These are phyloP conservation scores for Xylona heveae DNA, from an alignment of 495 filamentous ascomycete species.

Conservation along the genomic window DNA sequence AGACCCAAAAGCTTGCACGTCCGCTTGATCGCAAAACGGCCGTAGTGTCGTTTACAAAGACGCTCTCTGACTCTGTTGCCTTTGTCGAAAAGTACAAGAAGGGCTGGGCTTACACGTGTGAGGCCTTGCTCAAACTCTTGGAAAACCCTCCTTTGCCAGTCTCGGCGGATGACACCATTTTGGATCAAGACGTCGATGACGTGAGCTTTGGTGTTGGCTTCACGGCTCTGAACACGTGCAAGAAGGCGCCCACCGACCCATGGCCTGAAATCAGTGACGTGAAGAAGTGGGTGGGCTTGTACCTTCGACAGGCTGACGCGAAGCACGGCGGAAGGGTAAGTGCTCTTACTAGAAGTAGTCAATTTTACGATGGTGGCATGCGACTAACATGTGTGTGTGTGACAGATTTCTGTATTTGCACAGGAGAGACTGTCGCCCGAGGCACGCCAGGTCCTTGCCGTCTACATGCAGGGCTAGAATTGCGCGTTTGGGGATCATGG, in stretches of 20 bases:
- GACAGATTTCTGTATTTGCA: slow-evolving; percentile 28
- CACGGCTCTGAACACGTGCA: slow-evolving; percentile 76
- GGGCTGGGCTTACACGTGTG: slow-evolving; percentile 74
- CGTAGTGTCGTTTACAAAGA: slow-evolving; percentile 80
- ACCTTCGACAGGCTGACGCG: slow-evolving; percentile 39
- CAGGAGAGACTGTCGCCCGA: slow-evolving; percentile 35
- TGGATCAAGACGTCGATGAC: slow-evolving; percentile 80
- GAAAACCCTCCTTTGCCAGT: slow-evolving; percentile 63
- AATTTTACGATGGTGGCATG: neutral
- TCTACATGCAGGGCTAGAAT: slow-evolving; percentile 26
- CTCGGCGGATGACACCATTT: slow-evolving; percentile 50
- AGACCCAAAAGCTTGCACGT: slow-evolving; percentile 65
- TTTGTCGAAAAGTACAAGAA: slow-evolving; percentile 60
- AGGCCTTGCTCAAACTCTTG: slow-evolving; percentile 69
- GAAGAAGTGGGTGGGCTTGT: slow-evolving; percentile 55
- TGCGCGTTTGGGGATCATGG: too few relatives aligned
- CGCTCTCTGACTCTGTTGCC: slow-evolving; percentile 55
- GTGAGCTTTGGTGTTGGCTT: slow-evolving; percentile 86
- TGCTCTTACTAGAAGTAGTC: neutral
- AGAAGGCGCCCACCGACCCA: slow-evolving; percentile 40
- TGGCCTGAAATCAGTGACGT: slow-evolving; percentile 69
- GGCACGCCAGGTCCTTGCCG: slow-evolving; percentile 27
- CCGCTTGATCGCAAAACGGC: slow-evolving; percentile 85
- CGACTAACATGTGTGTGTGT: neutral
- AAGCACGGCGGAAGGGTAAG: slow-evolving; percentile 23